Base-by-base conservation (phyloP, 345 rosid species). In the Schrenkiella parvula region DNA sequence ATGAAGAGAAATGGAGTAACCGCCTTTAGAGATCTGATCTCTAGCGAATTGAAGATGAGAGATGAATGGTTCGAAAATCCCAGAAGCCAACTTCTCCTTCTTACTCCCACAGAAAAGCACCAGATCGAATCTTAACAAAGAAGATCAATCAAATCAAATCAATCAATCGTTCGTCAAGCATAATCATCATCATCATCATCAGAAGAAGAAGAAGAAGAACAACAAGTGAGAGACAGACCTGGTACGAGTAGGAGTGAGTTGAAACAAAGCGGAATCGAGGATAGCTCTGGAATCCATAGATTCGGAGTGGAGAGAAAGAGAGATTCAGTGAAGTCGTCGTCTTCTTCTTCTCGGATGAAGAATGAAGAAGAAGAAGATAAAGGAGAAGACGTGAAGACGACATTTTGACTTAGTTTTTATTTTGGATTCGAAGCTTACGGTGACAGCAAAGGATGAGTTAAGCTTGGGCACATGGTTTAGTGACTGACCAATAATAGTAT, bases 231-330 rank as follows among this genome's bases (percentile, higher is more conserved):
- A 11, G 44, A 56, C 18, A 7, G 46, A 89, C 97, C 96, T 92
- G 42, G 96, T 89, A 15, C 98, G 82, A 82, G 96, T 88, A n/a
- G 96, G 98, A 46, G 93, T 92, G 79, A 92, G 96, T 42, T 88
- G 96, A 70, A 92, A 85, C 79, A 91, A 76, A 60, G 96, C 96
- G 44, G 80, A 82, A 77, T 91, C 96, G 35, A 91, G 88, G 4
- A 79, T 62, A 71, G 82, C 64, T 47, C 81, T 34, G 5, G 89
- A 81, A 47, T 85, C 90, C 97, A 91, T 91, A 11, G 66, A 21
- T 22, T 34, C 37, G 29, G 22, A 25, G 19, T 22, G 41, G 73
- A 76, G 61, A 62, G 44, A 76, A 28, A 38, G 64, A 72, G 51
- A 46, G 21, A 54, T 34, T 8, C 23, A 47, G 63, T 44, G 71